Percentiles rank a stretch among this genome's conserved stretches.
phyloP scores from a whole-genome alignment of 2,329 filamentous ascomycete genomes.

The Rasamsonia emersonii region DNA sequence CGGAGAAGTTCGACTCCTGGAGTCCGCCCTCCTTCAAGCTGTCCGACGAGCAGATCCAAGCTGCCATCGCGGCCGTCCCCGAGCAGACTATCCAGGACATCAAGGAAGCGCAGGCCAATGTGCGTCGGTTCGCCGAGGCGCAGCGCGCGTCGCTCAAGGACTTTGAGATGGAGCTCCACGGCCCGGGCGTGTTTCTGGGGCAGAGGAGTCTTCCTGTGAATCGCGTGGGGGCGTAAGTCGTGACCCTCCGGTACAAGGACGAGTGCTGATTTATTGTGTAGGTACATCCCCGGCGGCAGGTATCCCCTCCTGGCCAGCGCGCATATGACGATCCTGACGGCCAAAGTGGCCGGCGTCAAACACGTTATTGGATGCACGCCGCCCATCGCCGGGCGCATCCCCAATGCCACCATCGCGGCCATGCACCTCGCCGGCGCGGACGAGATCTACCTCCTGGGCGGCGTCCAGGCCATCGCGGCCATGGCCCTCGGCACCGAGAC shows the following conservation, averaged over 20 bases:
- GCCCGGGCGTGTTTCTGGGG: slow-evolving; percentile 43
- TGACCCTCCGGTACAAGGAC: background rate
- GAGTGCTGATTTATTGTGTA: slow-evolving; percentile 6
- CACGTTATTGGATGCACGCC: slow-evolving; percentile 45
- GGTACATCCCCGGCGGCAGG: slow-evolving; percentile 44
- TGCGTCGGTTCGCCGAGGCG: slow-evolving; percentile 41
- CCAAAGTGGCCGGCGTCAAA: slow-evolving; percentile 46
- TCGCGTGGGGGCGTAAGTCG: slow-evolving; percentile 36
- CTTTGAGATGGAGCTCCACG: slow-evolving; percentile 42
- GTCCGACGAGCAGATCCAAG: slow-evolving; percentile 36
- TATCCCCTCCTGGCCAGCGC: slow-evolving; percentile 47
- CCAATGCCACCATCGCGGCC: slow-evolving; percentile 42
- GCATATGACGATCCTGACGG: slow-evolving; percentile 50
- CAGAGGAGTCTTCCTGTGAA: slow-evolving; percentile 44
- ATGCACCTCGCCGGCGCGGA: slow-evolving; percentile 44
- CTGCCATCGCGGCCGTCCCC: slow-evolving; percentile 37
- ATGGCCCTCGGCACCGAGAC: slow-evolving; percentile 46
- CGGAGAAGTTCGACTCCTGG: slow-evolving; percentile 49
- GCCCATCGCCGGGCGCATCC: slow-evolving; percentile 42
- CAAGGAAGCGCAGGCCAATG: slow-evolving; percentile 44
- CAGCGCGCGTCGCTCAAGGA: slow-evolving; percentile 40
- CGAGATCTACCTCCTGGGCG: slow-evolving; percentile 44
- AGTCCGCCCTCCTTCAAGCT: slow-evolving; percentile 42
- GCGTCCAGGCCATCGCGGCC: slow-evolving; percentile 45
- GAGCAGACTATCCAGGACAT: slow-evolving; percentile 46